Base-by-base conservation (phyloP, 2,329 filamentous ascomycete genomes). In the Rutstroemia sp. region DNA sequence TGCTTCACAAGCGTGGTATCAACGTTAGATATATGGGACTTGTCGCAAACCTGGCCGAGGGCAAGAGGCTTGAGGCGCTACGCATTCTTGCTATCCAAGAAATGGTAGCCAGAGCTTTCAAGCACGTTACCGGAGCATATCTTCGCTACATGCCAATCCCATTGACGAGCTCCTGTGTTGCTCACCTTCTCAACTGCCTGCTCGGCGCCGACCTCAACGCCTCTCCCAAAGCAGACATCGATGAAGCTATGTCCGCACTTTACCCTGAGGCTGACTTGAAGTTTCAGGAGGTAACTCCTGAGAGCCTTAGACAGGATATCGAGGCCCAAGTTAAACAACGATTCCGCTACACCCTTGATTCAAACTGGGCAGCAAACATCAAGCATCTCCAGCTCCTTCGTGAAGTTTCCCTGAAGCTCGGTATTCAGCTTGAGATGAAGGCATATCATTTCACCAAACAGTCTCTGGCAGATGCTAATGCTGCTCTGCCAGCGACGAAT, bases 11-110 rank as follows among this genome's bases (percentile, higher is more conserved):
- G 79, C 89, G 92, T 44, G 94, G 94, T 74, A 92, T 99, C 76
- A 99, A 99, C 75, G 81, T 97, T 61, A 84, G 95, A 67, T 99
- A 99, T 71, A 80, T 97, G n/a, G 94, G 94, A 63, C 87, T 85
- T 72, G 74, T 99, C 60, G 87, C 90, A 12, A 77, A 81, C 58
- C 78, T 88, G 52, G 83, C 87, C 64, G 81, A 82, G 62, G 86
- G 86, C 56, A 79, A 82, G 54, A 86, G 90, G 60, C 79, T 97
- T 23, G 77, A 85, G 64, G 91, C 91, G 60, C 78, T 99, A 65
- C 85, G 82, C 62, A 82, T 85, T 56, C 81, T 99, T 39, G 82
- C 87, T 59, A 73, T 90, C 44, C 92, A 96, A 70, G 94, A 99
- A 72, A 97, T 97, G 87, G 81, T 97, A 62, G 81, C 89, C n/a